Base-by-base conservation (phyloP, 176 grass and related monocot species). In the Tillandsia leiboldiana region DNA sequence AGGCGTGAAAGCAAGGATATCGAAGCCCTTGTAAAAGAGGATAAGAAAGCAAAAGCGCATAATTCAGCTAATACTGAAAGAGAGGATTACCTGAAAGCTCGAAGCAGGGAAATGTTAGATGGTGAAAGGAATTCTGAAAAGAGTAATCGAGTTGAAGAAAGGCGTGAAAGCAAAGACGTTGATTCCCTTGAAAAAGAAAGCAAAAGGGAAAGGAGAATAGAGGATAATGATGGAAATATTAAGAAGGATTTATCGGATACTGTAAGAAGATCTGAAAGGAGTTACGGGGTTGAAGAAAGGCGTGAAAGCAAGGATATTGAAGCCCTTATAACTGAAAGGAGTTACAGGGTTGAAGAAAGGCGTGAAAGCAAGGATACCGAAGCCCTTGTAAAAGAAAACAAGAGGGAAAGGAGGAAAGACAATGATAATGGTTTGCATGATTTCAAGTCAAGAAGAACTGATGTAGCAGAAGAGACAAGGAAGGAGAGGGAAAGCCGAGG, bases 401-500 rank as follows among this genome's bases (percentile, higher is more conserved):
- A 7, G 12, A 65, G 33, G 66, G 67, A 23, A 59, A 69, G 59
- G 53, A 63, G 65, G 17, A 69, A 77, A 69, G 15, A 3, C 48
- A 53, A 69, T 10, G 65, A 26, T 48, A 53, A 48, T 68, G 51
- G 57, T 56, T 27, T 68, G 10, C 17, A 15, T 3, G 9, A 58
- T 68, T 58, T 51, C 8, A 77, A 68, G 51, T 52, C 18, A 10
- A 84, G 54, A 67, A 56, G 33, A 64, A 65, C 51, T 65, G 8
- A 22, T 78, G 68, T 49, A 18, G 12, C 29, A 70, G 76, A 77
- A 26, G 63, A 84, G 13, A 79, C 57, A 56, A 59, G 26, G 53
- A 79, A 66, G 47, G 72, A 72, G 17, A 63, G 18, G 42, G 76
- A 81, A 73, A 63, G 73, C 22, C 68, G 74, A 78, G 48, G 53